Evolutionary conservation across 257 asterid species (phyloP).

Genomic region (Oldenlandia corymbosa): DNA sequence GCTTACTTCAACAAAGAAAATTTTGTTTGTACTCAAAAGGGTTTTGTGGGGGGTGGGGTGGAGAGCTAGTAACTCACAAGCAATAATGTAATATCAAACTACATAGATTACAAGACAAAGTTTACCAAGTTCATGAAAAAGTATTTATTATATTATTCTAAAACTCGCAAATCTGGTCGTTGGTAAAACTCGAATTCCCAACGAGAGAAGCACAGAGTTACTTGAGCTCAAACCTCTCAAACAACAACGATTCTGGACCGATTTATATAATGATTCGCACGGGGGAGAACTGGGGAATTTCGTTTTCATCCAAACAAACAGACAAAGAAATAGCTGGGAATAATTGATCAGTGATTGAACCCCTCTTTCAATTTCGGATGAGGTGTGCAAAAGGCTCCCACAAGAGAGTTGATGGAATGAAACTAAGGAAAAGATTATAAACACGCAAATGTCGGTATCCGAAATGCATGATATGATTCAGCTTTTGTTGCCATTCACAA

Average conservation of each 20-base stretch:
- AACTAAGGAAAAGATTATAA: conserved; percentile 1
- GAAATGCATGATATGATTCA: conserved; percentile 21
- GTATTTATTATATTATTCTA: too few species aligned
- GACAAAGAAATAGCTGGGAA: conserved; percentile 10
- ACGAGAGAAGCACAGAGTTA: too few species aligned
- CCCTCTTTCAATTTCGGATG: too few species aligned
- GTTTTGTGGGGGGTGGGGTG: too few species aligned
- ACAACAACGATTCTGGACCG: too few species aligned
- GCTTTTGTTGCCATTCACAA: conserved; percentile 15
- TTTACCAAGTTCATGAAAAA: too few species aligned
- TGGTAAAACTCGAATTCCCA: too few species aligned
- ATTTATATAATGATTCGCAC: background rate
- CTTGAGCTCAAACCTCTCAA: too few species aligned
- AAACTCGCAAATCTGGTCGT: too few species aligned
- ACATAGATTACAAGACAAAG: too few species aligned
- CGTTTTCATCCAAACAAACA: background rate
- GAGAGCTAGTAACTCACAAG: too few species aligned
- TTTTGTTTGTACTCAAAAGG: background rate
- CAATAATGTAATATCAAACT: background rate
- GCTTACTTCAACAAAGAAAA: too few species aligned
- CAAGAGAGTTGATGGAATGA: conserved; percentile 1
- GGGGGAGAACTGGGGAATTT: background rate
- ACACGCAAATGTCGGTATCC: conserved; percentile 15
- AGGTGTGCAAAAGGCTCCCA: background rate
- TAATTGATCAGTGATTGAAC: background rate